Evolutionary conservation across 371 early-diverging fungal species (phyloP).

Genomic region (Mucor velutinosus): DNA sequence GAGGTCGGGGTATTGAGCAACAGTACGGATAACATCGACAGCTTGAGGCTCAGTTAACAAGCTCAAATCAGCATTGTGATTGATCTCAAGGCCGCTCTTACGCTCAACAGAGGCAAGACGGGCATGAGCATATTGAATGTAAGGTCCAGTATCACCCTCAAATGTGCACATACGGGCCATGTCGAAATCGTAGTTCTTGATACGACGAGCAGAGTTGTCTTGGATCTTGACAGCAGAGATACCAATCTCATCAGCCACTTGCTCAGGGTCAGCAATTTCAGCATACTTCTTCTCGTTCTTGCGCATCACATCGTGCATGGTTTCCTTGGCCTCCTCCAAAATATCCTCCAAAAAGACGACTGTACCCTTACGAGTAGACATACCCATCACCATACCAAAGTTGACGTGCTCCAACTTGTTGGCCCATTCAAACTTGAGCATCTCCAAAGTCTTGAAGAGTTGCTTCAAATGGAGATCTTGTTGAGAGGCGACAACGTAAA

Average conservation of each 20-base stretch:
- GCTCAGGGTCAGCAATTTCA: conserved; percentile 84
- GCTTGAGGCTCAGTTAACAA: conserved; percentile 78
- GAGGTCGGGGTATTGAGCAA: conserved; percentile 93
- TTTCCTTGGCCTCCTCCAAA: conserved; percentile 87
- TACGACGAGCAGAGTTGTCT: conserved; percentile 95
- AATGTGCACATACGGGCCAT: conserved; percentile 96
- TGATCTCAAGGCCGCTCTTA: conserved; percentile 62
- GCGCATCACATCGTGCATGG: conserved; percentile 94
- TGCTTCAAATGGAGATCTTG: conserved; percentile 98
- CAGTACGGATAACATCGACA: conserved; percentile 72
- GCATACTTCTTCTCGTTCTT: conserved; percentile 85
- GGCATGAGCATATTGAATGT: conserved; percentile 98
- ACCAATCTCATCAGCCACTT: conserved; percentile 81
- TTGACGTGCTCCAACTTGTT: conserved; percentile 89
- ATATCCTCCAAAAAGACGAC: conserved; percentile 99
- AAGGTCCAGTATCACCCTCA: conserved; percentile 99
- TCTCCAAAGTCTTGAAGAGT: conserved; percentile 92
- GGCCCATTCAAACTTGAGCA: conserved; percentile 82
- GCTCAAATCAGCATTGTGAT: conserved; percentile 63
- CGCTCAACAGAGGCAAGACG: conserved; percentile 96
- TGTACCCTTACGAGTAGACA: conserved; percentile 98
- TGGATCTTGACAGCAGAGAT: conserved; percentile 95
- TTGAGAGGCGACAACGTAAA: conserved; percentile 96
- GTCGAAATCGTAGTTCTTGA: conserved; percentile 98
- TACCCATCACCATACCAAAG: conserved; percentile 98